Evolutionary conservation across 2,329 filamentous ascomycete genomes (phyloP).

Genomic region (Xylaria polymorpha): DNA sequence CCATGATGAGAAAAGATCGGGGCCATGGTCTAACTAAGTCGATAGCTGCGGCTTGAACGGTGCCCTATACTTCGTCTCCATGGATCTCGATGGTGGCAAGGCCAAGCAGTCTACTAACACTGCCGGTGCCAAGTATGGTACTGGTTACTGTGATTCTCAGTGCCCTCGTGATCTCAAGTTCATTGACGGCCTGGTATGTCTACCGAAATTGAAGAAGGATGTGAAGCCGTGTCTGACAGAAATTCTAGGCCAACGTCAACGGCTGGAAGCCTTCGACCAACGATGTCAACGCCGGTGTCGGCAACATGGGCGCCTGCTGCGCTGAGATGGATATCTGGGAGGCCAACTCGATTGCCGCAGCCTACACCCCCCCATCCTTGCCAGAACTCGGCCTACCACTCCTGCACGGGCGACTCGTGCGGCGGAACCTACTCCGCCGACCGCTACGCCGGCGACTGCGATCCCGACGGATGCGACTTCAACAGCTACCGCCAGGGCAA

Average conservation of each 20-base stretch:
- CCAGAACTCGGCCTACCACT: slow-evolving; percentile 57
- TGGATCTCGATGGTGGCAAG: slow-evolving; percentile 65
- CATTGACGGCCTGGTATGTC: slow-evolving; percentile 56
- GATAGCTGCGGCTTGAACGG: slow-evolving; percentile 69
- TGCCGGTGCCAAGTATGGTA: slow-evolving; percentile 65
- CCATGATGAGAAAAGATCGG: background rate
- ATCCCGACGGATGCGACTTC: slow-evolving; percentile 74
- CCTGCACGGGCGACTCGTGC: slow-evolving; percentile 59
- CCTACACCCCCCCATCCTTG: slow-evolving; percentile 72
- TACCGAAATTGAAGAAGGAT: background rate
- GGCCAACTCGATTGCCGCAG: slow-evolving; percentile 69
- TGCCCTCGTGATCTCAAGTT: slow-evolving; percentile 63
- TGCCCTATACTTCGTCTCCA: slow-evolving; percentile 67
- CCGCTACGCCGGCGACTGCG: slow-evolving; percentile 69
- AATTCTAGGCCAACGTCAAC: slow-evolving; percentile 55
- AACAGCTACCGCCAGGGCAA: slow-evolving; percentile 72
- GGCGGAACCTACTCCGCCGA: slow-evolving; percentile 60
- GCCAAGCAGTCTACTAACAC: slow-evolving; percentile 58
- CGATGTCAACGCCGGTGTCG: slow-evolving; percentile 62
- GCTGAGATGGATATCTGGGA: slow-evolving; percentile 72
- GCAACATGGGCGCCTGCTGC: slow-evolving; percentile 64
- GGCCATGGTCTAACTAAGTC: slow-evolving; percentile 2
- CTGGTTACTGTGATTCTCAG: slow-evolving; percentile 65
- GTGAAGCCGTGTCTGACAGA: slow-evolving; percentile 15
- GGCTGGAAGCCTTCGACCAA: slow-evolving; percentile 60